Evolutionary conservation across 768 basidiomycete species (phyloP), one percentile per base, ranked within the genome.

Genomic region (Lactarius quietus): DNA sequence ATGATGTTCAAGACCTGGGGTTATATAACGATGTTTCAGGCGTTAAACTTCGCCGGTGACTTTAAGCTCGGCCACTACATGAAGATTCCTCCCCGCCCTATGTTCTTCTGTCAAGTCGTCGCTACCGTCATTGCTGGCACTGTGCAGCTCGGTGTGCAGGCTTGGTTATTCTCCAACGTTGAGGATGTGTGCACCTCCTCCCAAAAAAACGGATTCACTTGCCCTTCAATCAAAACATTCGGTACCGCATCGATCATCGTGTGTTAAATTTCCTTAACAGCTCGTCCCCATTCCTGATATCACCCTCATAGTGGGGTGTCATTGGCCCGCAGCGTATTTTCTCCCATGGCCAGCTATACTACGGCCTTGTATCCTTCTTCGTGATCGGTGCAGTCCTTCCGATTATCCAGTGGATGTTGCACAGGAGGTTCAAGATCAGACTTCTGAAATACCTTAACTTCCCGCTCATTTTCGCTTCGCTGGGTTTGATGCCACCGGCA

Each of bases 1-100:
- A 91, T 93, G 90, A 78, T 92, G 79, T 91, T 92, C 82, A 92
- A 90, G 83, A 89, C n/a, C n/a, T n/a, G n/a, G n/a, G n/a, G n/a
- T n/a, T n/a, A n/a, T n/a, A n/a, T n/a, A n/a, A n/a, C n/a, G n/a
- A n/a, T n/a, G n/a, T n/a, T n/a, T n/a, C n/a, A n/a, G n/a, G n/a
- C n/a, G n/a, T n/a, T n/a, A n/a, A n/a, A n/a, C n/a, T n/a, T n/a
- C n/a, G n/a, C n/a, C n/a, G n/a, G n/a, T n/a, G n/a, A n/a, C n/a
- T n/a, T n/a, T n/a, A n/a, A n/a, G n/a, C n/a, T n/a, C n/a, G n/a
- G n/a, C n/a, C n/a, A n/a, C n/a, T n/a, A n/a, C 88, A 88, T 86
- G 85, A 89, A 89, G 76, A 81, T 92, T 57, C 86, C 89, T 3
- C 90, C 88, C 3, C 81, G 85, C 7, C 69, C 81, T 51, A 92